Conservation (phyloP, 2,329 filamentous ascomycete species). For the Fusarium poae region DNA sequence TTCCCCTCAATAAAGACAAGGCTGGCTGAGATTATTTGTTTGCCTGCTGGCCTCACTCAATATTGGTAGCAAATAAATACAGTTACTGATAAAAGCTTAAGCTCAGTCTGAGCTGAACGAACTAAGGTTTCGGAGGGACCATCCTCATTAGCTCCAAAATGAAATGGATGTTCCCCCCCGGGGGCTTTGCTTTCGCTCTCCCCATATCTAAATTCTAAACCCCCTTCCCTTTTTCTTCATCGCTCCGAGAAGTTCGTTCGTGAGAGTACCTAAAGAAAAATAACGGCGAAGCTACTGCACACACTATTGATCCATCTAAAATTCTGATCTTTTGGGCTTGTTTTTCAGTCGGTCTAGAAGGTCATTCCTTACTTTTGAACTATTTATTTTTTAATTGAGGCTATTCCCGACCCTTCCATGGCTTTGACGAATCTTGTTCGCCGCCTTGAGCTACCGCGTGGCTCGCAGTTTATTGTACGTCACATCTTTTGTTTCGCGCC, state of each 20-base stretch:
- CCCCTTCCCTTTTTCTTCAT: neutral
- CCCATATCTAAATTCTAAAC: conserved; percentile 1
- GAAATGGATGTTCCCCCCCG: neutral
- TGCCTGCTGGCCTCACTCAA: no score
- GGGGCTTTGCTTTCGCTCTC: neutral
- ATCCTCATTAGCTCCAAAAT: neutral
- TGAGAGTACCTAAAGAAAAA: neutral
- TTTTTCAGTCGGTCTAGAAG: conserved; percentile 8
- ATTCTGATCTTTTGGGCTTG: conserved; percentile 1
- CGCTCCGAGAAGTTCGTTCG: neutral
- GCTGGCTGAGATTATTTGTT: conserved; percentile 1
- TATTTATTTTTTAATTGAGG: conserved; percentile 5
- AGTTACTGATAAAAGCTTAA: neutral
- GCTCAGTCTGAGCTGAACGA: neutral
- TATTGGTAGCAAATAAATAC: neutral
- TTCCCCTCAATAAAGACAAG: conserved; percentile 1
- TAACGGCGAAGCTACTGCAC: conserved; percentile 13
- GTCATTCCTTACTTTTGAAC: neutral
- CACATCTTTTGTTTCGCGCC: neutral
- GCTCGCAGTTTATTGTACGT: conserved; percentile 53
- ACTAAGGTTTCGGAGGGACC: conserved; percentile 4
- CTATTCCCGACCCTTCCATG: conserved; percentile 39
- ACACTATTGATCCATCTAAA: conserved; percentile 8
- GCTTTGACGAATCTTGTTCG: conserved; percentile 44
- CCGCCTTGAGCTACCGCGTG: conserved; percentile 49